These are phyloP conservation scores for Solanum piurae DNA, from an alignment of 257 asterid species.

Conservation along the genomic window DNA sequence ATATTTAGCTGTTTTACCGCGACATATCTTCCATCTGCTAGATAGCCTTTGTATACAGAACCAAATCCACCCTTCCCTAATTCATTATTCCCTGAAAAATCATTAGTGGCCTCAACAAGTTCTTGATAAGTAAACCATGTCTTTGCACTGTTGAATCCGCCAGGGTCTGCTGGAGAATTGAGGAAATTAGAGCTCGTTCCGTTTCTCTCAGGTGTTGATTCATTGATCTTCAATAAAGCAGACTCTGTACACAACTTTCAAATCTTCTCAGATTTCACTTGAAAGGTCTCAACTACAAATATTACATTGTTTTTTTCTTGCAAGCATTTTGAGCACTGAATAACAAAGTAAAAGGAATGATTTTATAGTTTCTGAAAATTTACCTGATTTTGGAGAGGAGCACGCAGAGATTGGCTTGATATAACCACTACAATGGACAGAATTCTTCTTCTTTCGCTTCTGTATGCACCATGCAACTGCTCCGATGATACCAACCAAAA, in stretches of 20 bases:
- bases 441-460: constrained; percentile 54
- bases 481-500: constrained; percentile 51
- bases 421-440: constrained; percentile 34
- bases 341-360: neutral
- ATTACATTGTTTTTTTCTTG: neutral
- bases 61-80: constrained; percentile 97
- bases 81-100: constrained; percentile 55
- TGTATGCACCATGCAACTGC: constrained; percentile 29
- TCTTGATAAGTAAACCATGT: constrained; percentile 68
- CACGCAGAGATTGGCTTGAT: constrained; percentile 41
- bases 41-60: constrained; percentile 70
- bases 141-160: constrained; percentile 64
- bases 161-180: constrained; percentile 39
- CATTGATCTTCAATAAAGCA: constrained; percentile 39
- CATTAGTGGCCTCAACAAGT: constrained; percentile 60
- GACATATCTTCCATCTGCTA: constrained; percentile 65
- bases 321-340: neutral
- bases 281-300: neutral
- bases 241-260: constrained; percentile 40
- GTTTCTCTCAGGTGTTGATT: constrained; percentile 24
- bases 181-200: constrained; percentile 27
- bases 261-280: neutral
- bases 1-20: constrained; percentile 78
- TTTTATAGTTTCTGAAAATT: neutral
- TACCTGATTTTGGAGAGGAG: constrained; percentile 59